Percentiles rank a stretch among this genome's conserved stretches.
Evolutionary conservation across 2,329 filamentous ascomycete genomes (phyloP).

Genomic region (Pseudocercospora cruenta): DNA sequence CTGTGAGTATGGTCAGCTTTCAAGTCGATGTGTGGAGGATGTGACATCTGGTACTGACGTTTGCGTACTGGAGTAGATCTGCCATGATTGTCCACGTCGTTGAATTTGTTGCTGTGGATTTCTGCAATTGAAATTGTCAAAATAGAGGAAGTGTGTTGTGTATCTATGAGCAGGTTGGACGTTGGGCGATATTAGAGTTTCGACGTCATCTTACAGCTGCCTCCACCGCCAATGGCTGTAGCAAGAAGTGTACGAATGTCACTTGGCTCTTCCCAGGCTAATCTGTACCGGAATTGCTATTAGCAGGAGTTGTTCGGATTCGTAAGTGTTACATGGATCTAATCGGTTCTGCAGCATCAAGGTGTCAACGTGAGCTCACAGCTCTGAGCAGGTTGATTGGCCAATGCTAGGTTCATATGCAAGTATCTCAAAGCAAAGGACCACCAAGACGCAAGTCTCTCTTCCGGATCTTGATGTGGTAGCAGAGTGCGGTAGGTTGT

Average conservation of each 20-base stretch:
- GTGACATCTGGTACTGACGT: conserved; percentile 1
- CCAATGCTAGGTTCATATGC: neutral
- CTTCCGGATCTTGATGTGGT: neutral
- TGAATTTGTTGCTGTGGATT: neutral
- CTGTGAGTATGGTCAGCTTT: conserved; percentile 23
- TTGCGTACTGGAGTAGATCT: conserved; percentile 2
- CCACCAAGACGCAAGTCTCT: neutral
- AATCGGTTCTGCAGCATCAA: neutral
- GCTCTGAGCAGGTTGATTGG: neutral
- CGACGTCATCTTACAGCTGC: conserved; percentile 5
- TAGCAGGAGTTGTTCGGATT: neutral
- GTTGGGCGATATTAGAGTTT: conserved; percentile 3
- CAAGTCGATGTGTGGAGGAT: no score
- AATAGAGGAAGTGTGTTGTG: neutral
- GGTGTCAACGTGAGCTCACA: conserved; percentile 1
- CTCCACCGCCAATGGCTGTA: conserved; percentile 5
- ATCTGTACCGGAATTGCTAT: neutral
- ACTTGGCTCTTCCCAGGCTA: neutral
- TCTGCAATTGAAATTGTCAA: neutral
- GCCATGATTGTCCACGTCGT: neutral
- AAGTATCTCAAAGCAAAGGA: neutral
- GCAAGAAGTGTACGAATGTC: neutral
- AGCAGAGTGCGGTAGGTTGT: neutral
- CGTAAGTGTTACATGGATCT: neutral
- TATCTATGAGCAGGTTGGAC: neutral